Evolutionary conservation across 192 early-diverging fungal genomes (phyloP).

Genomic region (Coemansia sp.): DNA sequence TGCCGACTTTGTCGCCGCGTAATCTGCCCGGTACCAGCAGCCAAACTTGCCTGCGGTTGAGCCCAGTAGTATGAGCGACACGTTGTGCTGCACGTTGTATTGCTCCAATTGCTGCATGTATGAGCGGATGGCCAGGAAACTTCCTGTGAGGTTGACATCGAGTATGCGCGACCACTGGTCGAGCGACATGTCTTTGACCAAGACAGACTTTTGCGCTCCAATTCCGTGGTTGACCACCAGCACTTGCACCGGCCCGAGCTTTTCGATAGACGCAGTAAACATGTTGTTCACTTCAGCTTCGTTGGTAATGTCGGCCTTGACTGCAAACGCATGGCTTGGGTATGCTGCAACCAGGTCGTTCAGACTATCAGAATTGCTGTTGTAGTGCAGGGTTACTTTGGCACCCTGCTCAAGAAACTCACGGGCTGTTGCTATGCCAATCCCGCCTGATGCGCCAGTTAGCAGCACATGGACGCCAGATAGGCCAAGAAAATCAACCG

Average conservation of each 20-base stretch:
- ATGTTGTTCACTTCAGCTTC: conserved; percentile 40
- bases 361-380: conserved; percentile 29
- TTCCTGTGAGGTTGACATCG: conserved; percentile 58
- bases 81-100: conserved; percentile 30
- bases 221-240: conserved; percentile 61
- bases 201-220: conserved; percentile 52
- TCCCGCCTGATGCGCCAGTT: conserved; percentile 61
- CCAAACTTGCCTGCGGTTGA: conserved; percentile 64
- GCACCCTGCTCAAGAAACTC: conserved; percentile 55
- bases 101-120: conserved; percentile 29
- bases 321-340: conserved; percentile 16
- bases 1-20: conserved; percentile 52
- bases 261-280: conserved; percentile 9
- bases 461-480: conserved; percentile 54
- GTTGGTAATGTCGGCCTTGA: conserved; percentile 40
- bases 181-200: conserved; percentile 58
- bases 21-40: conserved; percentile 59
- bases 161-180: conserved; percentile 55
- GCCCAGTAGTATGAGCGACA: conserved; percentile 32
- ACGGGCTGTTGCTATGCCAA: conserved; percentile 52
- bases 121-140: conserved; percentile 52
- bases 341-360: conserved; percentile 27
- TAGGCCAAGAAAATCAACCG: conserved; percentile 28
- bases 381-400: conserved; percentile 57
- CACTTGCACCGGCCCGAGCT: conserved; percentile 51